Percentiles rank a stretch among this genome's conserved stretches.
Conservation (phyloP, 1,284 basidiomycete species). For the Microbotryum intermedium region DNA sequence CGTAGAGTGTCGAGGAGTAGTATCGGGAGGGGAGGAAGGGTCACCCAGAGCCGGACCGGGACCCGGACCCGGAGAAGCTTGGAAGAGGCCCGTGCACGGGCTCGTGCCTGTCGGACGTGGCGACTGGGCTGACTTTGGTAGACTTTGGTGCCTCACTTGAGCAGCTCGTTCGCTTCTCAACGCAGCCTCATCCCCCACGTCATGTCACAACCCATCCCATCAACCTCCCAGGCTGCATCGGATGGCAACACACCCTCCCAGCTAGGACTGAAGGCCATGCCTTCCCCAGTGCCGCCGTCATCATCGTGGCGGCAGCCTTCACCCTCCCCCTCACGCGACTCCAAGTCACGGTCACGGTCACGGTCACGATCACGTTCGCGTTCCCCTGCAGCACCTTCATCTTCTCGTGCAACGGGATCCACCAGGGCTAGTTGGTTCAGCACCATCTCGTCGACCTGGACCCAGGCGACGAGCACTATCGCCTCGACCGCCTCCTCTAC, state of each 20-base stretch:
- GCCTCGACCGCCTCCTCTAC: no score
- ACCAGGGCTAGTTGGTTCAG: no score
- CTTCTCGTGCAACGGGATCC: neutral
- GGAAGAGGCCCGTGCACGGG: neutral
- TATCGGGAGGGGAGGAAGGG: neutral
- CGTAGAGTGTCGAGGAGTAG: neutral
- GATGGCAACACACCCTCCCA: neutral
- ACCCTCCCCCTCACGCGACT: no score
- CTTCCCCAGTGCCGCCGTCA: neutral
- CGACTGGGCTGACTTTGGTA: no score
- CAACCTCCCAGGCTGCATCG: neutral
- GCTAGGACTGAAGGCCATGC: neutral
- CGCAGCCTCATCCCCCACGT: neutral
- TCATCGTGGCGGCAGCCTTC: neutral
- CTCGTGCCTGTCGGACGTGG: neutral
- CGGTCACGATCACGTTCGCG: neutral
- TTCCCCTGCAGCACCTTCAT: neutral
- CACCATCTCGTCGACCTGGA: no score
- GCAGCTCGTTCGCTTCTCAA: neutral
- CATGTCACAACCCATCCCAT: neutral
- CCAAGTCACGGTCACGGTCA: neutral
- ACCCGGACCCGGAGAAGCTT: no score
- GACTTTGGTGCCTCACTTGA: neutral
- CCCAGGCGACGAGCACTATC: no score
- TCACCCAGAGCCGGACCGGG: neutral